A percentile compares a stretch with the other conserved stretches of the same genome.
phyloP scores from a whole-genome alignment of 495 filamentous ascomycete species.

The Pyronema omphalodes region DNA sequence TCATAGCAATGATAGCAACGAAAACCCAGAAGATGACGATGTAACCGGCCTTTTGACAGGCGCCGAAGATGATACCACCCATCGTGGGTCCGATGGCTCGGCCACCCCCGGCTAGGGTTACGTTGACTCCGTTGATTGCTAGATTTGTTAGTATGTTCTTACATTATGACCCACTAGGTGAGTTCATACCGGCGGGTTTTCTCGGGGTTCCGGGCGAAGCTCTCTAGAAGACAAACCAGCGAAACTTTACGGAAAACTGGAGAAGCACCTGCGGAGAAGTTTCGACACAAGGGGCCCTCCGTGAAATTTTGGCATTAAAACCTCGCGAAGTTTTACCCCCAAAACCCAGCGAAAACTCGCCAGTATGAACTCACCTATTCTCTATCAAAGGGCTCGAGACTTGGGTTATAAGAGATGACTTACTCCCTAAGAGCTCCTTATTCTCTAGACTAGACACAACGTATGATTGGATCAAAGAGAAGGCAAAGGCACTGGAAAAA shows the following conservation, averaged over 20 bases:
- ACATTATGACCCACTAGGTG: slow-evolving; percentile 29
- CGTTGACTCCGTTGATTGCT: slow-evolving; percentile 77
- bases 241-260: too few species aligned
- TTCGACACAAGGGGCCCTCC: too few species aligned
- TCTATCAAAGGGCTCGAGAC: too few species aligned
- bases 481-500: slow-evolving; percentile 55
- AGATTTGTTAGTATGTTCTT: slow-evolving; percentile 26
- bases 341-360: too few species aligned
- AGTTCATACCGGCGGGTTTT: too few species aligned
- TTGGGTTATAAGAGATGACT: slow-evolving; percentile 41
- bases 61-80: slow-evolving; percentile 45
- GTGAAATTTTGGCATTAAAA: too few species aligned
- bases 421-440: slow-evolving; percentile 83
- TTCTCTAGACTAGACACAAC: slow-evolving; percentile 25
- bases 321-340: too few species aligned
- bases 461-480: slow-evolving; percentile 35
- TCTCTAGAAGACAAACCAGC: too few species aligned
- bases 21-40: slow-evolving; percentile 67
- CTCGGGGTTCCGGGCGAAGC: too few species aligned
- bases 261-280: too few species aligned
- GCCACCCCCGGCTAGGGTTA: slow-evolving; percentile 58
- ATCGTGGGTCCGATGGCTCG: slow-evolving; percentile 55
- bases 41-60: slow-evolving; percentile 51
- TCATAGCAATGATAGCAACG: slow-evolving; percentile 32
- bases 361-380: too few species aligned